Base-by-base conservation (phyloP, 805 yeast species). In the Ascoidea rubescens region DNA sequence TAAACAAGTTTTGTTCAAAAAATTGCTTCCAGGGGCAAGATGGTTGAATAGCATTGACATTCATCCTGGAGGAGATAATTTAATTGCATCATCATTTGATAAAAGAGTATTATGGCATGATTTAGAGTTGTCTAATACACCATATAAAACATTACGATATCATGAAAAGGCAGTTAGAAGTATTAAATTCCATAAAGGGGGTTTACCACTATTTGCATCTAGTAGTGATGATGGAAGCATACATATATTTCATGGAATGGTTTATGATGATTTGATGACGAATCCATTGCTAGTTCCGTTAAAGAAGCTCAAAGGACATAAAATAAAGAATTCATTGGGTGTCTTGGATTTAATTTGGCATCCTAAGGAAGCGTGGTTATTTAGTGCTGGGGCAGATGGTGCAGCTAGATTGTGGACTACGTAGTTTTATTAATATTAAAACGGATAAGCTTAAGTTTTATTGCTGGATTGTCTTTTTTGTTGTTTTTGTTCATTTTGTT, bases 81-180 rank as follows among this genome's bases (percentile, higher is more conserved):
- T 93, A 51, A 69, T 93, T 56, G 96, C 96, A 12, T 86, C 91
- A 5, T 88, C 97, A 2, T 93, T 79, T 66, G 99, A 93, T 67
- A 89, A 90, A 74, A 78, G 97, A 59, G 95, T 93, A 5, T 75
- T 90, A 58, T 93, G 99, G 99, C 98, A 91, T 63, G 99, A 93
- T 73, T 71, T 91, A 63, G 99, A 93, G 67, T 74, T 95, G 56
- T 74, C 86, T 48, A 73, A 77, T 53, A 87, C 95, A 49, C 99
- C 99, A 33, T 93, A 89, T 73, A 93, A 95, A 73, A 91, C 96
- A 0, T 74, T 93, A 62, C 78, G 99, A 66, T 93, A 90, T 69
- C 99, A 93, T 66, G 89, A 86, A 52, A 86, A 84, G 67, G 99
- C 99, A 4, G 96, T 93, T 42, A 80, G 99, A 64, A 75, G 83